phyloP scores from a whole-genome alignment of 192 early-diverging fungal genomes.

The Coemansia aciculifera region DNA sequence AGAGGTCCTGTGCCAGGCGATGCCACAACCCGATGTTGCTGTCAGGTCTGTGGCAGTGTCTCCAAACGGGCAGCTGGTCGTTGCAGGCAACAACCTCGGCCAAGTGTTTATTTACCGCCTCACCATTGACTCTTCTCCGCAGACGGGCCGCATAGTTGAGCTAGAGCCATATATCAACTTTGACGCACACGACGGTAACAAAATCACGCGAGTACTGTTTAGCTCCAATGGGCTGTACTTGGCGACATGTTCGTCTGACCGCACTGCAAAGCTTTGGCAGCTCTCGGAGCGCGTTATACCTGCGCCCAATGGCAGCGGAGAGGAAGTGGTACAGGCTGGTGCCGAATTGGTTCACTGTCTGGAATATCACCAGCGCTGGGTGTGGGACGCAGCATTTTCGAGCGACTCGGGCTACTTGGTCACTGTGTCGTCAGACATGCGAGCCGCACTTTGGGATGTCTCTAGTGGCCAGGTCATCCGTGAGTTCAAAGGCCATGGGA shows the following conservation, averaged over 20 bases:
- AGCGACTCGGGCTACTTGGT: constrained; percentile 53
- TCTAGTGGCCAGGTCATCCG: constrained; percentile 43
- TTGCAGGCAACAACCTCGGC: constrained; percentile 50
- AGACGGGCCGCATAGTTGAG: constrained; percentile 43
- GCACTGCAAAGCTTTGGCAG: constrained; percentile 47
- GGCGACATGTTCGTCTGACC: constrained; percentile 54
- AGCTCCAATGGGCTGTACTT: constrained; percentile 39
- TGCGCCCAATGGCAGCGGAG: constrained; percentile 11
- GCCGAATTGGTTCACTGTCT: constrained; percentile 43
- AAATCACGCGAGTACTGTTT: constrained; percentile 47
- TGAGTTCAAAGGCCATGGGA: constrained; percentile 55
- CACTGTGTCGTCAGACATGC: constrained; percentile 52
- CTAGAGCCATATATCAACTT: constrained; percentile 50
- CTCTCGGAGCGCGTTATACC: constrained; percentile 28
- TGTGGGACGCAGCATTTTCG: constrained; percentile 55
- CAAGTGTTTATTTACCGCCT: constrained; percentile 52
- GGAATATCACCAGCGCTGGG: constrained; percentile 49
- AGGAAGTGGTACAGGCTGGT: constrained; percentile 24
- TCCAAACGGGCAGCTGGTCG: constrained; percentile 49
- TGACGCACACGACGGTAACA: constrained; percentile 42
- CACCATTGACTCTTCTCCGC: constrained; percentile 41
- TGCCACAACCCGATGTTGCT: constrained; percentile 39
- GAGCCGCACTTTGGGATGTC: constrained; percentile 50
- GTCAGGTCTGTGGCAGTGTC: constrained; percentile 48
- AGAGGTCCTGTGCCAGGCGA: constrained; percentile 42